Evolutionary conservation across 495 filamentous ascomycete species (phyloP).

Genomic region (Platismatia glauca): DNA sequence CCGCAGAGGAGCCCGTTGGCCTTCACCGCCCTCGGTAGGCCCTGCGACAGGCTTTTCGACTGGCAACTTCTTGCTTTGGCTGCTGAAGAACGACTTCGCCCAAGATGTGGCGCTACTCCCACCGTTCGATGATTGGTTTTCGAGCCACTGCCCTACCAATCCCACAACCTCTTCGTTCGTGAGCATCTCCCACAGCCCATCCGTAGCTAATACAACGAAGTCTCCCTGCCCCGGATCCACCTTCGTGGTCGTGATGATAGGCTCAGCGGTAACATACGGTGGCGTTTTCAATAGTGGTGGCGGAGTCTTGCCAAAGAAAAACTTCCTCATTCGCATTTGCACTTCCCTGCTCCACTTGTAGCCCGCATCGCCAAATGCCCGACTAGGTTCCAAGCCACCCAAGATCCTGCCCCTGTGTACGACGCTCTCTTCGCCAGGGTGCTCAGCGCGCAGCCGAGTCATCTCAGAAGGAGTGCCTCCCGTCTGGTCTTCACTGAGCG

Average conservation of each 20-base stretch:
- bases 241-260: conserved; percentile 88
- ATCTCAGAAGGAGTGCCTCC: conserved; percentile 77
- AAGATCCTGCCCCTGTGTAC: conserved; percentile 82
- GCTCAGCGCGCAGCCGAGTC: conserved; percentile 67
- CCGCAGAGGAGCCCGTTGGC: conserved; percentile 64
- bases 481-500: conserved; percentile 88
- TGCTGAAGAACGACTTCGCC: conserved; percentile 43
- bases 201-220: conserved; percentile 93
- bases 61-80: conserved; percentile 40
- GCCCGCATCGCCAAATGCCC: conserved; percentile 89
- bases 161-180: conserved; percentile 98
- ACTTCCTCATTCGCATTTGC: conserved; percentile 66
- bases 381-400: conserved; percentile 80
- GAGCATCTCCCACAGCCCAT: conserved; percentile 98
- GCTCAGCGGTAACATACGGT: conserved; percentile 96
- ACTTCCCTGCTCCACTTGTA: conserved; percentile 93
- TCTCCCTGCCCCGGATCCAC: conserved; percentile 85
- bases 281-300: conserved; percentile 72
- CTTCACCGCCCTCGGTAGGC: conserved; percentile 41
- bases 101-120: conserved; percentile 32
- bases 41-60: conserved; percentile 35
- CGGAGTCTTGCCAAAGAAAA: conserved; percentile 76
- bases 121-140: conserved; percentile 46
- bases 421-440: conserved; percentile 80
- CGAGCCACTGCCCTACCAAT: conserved; percentile 92